A percentile compares a stretch with the other conserved stretches of the same genome.
Evolutionary conservation across 1,284 basidiomycete species (phyloP).

Genomic region (Termitomyces sp.): DNA sequence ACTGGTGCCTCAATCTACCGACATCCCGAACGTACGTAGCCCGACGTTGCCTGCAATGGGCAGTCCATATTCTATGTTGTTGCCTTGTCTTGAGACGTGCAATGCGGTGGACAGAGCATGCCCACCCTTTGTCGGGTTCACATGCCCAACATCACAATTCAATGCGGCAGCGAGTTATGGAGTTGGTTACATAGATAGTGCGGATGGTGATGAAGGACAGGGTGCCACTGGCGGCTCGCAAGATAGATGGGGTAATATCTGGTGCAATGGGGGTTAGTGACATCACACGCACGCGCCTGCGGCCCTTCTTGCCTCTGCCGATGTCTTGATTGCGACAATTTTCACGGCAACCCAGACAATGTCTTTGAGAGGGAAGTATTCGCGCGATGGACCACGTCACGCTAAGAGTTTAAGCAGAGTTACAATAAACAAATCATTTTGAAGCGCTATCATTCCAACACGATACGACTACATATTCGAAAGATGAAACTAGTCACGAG

Average conservation of each 20-base stretch:
- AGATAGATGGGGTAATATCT: slow-evolving; percentile 75
- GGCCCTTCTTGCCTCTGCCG: not conserved
- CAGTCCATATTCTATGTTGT: slow-evolving; percentile 50
- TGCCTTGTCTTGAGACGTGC: slow-evolving; percentile 79
- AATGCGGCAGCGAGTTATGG: slow-evolving; percentile 73
- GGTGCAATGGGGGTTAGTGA: slow-evolving; percentile 52
- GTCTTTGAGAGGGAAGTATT: not conserved
- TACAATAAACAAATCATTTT: not conserved
- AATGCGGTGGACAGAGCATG: slow-evolving; percentile 71
- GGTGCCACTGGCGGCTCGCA: slow-evolving; percentile 51
- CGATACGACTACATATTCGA: not conserved
- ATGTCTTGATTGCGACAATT: not conserved
- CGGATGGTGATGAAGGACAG: slow-evolving; percentile 39
- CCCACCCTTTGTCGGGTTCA: slow-evolving; percentile 67
- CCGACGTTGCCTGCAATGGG: slow-evolving; percentile 40
- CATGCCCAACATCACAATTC: slow-evolving; percentile 60
- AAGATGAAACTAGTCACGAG: too few relatives aligned
- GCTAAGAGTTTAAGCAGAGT: not conserved
- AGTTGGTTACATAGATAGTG: slow-evolving; percentile 62
- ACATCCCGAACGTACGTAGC: slow-evolving; percentile 36
- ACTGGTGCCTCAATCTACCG: slow-evolving; percentile 34
- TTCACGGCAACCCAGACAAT: not conserved
- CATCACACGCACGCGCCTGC: too few relatives aligned
- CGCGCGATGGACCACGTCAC: not conserved
- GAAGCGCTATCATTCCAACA: not conserved